phyloP scores from a whole-genome alignment of 1,284 basidiomycete genomes.

The Ustilago lituana region DNA sequence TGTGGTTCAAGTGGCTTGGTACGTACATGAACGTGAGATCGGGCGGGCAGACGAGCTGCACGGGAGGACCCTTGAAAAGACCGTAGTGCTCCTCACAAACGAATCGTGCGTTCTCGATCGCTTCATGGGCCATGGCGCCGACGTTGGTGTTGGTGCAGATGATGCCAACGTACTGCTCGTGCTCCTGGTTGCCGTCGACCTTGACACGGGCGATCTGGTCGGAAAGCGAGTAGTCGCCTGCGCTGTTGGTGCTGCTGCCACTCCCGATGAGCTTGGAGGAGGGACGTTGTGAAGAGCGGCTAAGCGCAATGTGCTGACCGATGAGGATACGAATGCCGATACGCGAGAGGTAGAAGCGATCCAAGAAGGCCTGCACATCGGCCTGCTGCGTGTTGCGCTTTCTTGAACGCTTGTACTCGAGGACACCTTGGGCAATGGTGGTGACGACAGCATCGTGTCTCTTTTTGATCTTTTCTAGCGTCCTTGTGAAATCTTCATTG shows the following conservation, averaged over 20 bases:
- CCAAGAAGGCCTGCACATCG: conserved; percentile 93
- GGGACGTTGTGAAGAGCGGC: conserved; percentile 48
- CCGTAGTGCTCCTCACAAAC: conserved; percentile 92
- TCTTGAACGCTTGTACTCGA: conserved; percentile 73
- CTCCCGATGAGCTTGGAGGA: conserved; percentile 35
- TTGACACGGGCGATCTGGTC: conserved; percentile 35
- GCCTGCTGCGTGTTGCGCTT: conserved; percentile 73
- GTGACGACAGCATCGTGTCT: conserved; percentile 98
- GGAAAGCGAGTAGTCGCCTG: conserved; percentile 33
- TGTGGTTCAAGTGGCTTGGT: conserved; percentile 86
- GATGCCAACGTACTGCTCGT: conserved; percentile 89
- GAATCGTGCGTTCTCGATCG: conserved; percentile 97
- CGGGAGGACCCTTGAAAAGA: conserved; percentile 94
- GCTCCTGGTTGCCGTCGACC: conserved; percentile 48
- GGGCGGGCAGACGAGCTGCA: conserved; percentile 92
- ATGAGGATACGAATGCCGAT: conserved; percentile 73
- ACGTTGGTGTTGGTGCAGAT: conserved; percentile 87
- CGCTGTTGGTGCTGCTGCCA: conserved; percentile 19
- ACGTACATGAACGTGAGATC: conserved; percentile 93
- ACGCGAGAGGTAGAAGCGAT: conserved; percentile 95
- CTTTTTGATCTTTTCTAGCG: conserved; percentile 88
- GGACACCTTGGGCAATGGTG: conserved; percentile 82
- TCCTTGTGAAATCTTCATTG: conserved; percentile 88
- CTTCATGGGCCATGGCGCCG: conserved; percentile 76
- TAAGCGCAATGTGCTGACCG: conserved; percentile 67